Evolutionary conservation across 2,329 filamentous ascomycete species (phyloP), one percentile per base, ranked within the genome.

Genomic region (Claviceps paspali): DNA sequence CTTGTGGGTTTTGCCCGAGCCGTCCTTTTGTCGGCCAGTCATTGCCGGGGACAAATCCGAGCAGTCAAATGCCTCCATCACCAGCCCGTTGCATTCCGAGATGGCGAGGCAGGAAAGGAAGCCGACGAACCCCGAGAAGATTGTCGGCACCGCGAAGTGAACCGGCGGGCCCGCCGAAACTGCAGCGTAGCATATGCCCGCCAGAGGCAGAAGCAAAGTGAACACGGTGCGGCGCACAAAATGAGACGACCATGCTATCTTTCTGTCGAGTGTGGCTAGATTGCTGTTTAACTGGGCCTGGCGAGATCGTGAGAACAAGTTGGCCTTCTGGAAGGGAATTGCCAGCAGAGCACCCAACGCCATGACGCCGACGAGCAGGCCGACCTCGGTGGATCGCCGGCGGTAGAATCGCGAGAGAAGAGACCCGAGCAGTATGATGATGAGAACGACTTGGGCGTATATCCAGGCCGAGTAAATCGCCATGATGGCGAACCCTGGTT

Each of bases 31-130:
- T 12, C 64, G 63, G 22, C 71, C 70, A 6, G 69, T 80, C 63
- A 80, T 78, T 9, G 79, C 77, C 2, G 79, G 75, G 46, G 82
- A 79, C 4, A 87, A 63, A 53, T 87, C 82, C 29, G 78, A 83
- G n/a, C 76, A 82, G 52, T 87, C 82, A 53, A 79, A 87, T 0
- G 76, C 78, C 51, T 86, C 81, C 81, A 87, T 86, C 51, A 86
- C 70, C 23, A 87, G 60, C 1, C 81, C 79, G 44, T 79, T 73
- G 54, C 81, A 85, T 55, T 87, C 82, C 2, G 81, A 73, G 32
- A 84, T 76, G 1, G 79, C 81, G 8, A 88, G 68, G 36, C 76
- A 78, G 2, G 77, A 79, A 5, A 85, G 60, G 47, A 83, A 83
- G 0, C 79, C 80, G 11, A 85, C 68, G 4, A 74, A 52, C 1